These are phyloP conservation scores for Globisporangium rhizosaccharum DNA, from an alignment of 352 stramenopile species.

Conservation along the genomic window DNA sequence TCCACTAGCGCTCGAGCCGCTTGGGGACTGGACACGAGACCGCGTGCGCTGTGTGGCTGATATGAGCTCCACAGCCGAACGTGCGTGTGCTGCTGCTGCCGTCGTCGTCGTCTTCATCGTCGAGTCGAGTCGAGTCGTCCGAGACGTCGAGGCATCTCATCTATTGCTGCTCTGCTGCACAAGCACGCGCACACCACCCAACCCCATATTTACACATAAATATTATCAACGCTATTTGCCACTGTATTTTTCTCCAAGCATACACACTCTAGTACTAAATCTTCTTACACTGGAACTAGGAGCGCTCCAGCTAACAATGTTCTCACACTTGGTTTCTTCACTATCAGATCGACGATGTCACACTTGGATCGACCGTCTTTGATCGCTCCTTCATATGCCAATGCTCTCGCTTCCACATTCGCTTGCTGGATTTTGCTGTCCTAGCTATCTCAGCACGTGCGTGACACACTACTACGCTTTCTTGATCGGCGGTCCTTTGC, in stretches of 20 bases:
- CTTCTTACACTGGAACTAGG: no score
- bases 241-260: neutral
- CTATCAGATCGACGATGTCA: no score
- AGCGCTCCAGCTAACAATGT: no score
- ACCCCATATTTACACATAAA: conserved; percentile 1
- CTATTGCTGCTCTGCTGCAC: neutral
- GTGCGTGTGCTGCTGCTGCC: neutral
- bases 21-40: neutral
- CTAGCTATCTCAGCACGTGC: neutral
- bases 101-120: no score
- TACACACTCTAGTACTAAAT: neutral
- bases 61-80: neutral
- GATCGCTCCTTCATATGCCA: no score
- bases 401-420: conserved; percentile 1
- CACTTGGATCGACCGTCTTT: no score
- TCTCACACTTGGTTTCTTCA: no score
- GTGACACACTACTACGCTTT: conserved; percentile 18
- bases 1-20: conserved; percentile 45
- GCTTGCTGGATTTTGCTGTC: no score
- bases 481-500: conserved; percentile 55
- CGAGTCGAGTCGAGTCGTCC: no score
- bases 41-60: neutral
- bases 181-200: neutral
- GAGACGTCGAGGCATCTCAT: no score
- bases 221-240: conserved; percentile 7